Evolutionary conservation across 148 eudicot genomes (phyloP).

Genomic region (Spergularia marina): DNA sequence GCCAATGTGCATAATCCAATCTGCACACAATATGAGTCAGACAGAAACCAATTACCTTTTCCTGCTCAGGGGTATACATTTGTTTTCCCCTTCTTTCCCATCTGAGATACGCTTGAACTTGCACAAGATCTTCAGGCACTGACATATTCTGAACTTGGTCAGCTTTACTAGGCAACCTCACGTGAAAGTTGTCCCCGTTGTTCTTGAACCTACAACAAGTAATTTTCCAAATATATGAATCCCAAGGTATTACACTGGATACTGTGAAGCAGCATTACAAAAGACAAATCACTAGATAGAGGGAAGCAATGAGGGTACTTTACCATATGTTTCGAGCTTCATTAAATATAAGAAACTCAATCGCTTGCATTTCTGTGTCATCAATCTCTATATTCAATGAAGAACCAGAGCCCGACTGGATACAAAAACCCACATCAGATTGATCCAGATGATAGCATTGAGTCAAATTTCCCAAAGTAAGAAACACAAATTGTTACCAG

Average conservation of each 20-base stretch:
- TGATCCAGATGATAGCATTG: not conserved
- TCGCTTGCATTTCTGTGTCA: constrained; percentile 74
- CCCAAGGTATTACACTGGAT: not conserved
- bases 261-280: constrained; percentile 6
- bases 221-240: constrained; percentile 3
- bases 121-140: constrained; percentile 97
- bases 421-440: constrained; percentile 16
- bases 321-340: constrained; percentile 86
- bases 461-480: not conserved
- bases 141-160: constrained; percentile 41
- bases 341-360: constrained; percentile 83
- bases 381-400: constrained; percentile 72
- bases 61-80: constrained; percentile 73
- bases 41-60: constrained; percentile 46
- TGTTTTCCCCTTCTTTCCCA: constrained; percentile 99
- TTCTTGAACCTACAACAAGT: constrained; percentile 68
- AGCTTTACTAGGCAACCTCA: constrained; percentile 52
- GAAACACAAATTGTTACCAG: not conserved
- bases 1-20: too few relatives aligned
- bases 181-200: constrained; percentile 71
- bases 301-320: constrained; percentile 8
- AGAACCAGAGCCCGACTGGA: constrained; percentile 73
- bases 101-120: constrained; percentile 83
- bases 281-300: not conserved
- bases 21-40: too few relatives aligned